Percentiles rank a stretch among this genome's conserved stretches.
Conservation (phyloP, 805 yeast species). For the Candida methanosorbosa region DNA sequence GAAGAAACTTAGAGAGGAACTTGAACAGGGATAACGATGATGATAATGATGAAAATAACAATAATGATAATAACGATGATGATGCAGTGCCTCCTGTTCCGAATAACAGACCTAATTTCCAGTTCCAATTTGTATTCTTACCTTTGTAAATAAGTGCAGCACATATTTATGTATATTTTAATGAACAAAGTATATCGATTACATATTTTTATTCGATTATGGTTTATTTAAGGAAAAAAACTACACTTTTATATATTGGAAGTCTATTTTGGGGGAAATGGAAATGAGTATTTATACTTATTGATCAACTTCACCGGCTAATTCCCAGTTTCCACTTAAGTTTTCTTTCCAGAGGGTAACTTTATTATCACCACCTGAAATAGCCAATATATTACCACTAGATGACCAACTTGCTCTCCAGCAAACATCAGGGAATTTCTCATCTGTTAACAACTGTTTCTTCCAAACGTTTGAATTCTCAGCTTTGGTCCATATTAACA, state of each 20-base stretch:
- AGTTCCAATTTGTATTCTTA: conserved; percentile 18
- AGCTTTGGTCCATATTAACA: conserved; percentile 87
- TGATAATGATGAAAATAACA: conserved; percentile 1
- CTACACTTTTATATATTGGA: too few relatives aligned
- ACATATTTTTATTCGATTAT: too few relatives aligned
- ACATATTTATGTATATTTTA: background rate
- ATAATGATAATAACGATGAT: conserved; percentile 1
- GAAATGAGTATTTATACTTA: conserved; percentile 24
- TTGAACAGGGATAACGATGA: conserved; percentile 2
- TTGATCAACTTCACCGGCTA: conserved; percentile 94
- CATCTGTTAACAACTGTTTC: conserved; percentile 62
- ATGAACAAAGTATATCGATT: too few relatives aligned
- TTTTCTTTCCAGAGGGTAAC: conserved; percentile 96
- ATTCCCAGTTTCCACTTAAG: conserved; percentile 88
- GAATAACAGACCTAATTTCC: conserved; percentile 9
- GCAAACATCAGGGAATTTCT: conserved; percentile 90
- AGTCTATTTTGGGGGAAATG: too few relatives aligned
- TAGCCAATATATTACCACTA: conserved; percentile 91
- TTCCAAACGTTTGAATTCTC: conserved; percentile 46
- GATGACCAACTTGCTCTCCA: conserved; percentile 99
- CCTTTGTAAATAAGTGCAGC: conserved; percentile 9
- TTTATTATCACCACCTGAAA: conserved; percentile 93
- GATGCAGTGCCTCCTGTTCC: background rate
- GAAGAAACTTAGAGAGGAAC: conserved; percentile 1
- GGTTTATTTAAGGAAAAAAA: too few relatives aligned